Percentiles rank a stretch among this genome's conserved stretches.
These are phyloP conservation scores for Tetraselmis chui DNA, from an alignment of 139 green algal species.

Conservation along the genomic window DNA sequence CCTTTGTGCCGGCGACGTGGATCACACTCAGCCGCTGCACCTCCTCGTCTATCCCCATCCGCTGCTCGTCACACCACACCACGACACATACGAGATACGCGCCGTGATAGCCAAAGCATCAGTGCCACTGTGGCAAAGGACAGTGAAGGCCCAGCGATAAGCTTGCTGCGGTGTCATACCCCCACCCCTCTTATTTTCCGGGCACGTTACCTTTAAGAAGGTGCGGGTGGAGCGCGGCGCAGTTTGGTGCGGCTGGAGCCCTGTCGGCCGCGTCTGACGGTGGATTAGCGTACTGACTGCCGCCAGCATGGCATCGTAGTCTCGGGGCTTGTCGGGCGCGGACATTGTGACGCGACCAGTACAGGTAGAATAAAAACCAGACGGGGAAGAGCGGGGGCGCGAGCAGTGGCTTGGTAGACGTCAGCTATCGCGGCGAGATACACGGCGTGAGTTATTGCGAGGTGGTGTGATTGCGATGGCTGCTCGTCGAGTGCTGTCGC, in stretches of 20 bases:
- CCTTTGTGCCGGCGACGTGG: conserved; percentile 87
- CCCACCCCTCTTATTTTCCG: neutral
- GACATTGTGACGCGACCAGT: neutral
- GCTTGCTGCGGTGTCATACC: neutral
- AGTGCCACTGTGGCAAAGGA: neutral
- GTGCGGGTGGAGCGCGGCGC: conserved; percentile 65
- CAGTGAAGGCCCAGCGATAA: neutral
- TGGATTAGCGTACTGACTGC: conserved; percentile 56
- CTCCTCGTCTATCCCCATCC: conserved; percentile 46
- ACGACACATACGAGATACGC: too few relatives aligned
- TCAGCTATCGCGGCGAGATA: too few relatives aligned
- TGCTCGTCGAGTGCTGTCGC: too few relatives aligned
- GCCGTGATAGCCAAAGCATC: neutral
- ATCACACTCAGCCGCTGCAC: conserved; percentile 66
- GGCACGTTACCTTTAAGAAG: conserved; percentile 56
- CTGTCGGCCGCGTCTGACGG: conserved; percentile 41
- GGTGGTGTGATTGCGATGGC: too few relatives aligned
- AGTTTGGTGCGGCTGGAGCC: conserved; percentile 43
- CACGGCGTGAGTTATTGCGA: too few relatives aligned
- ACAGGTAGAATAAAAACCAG: too few relatives aligned
- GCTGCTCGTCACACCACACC: conserved; percentile 27
- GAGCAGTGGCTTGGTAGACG: too few relatives aligned
- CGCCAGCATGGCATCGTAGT: conserved; percentile 20
- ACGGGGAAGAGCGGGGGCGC: too few relatives aligned
- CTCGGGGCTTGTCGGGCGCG: neutral